Conservation (phyloP, 768 basidiomycete species). For the Auriscalpium microsporum region DNA sequence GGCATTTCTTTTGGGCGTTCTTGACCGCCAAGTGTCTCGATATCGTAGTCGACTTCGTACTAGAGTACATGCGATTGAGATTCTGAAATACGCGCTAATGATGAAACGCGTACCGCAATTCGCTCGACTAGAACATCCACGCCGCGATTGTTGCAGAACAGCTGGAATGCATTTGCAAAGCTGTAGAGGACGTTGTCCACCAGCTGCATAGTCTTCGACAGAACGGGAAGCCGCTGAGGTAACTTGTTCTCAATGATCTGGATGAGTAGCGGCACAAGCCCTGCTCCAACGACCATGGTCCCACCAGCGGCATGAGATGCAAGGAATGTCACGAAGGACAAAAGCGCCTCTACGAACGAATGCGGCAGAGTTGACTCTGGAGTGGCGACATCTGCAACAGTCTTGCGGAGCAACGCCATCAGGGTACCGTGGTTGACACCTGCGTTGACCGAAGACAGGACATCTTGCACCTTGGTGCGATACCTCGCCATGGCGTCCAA, state of each 20-base stretch:
- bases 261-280: conserved; percentile 80
- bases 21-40: conserved; percentile 37
- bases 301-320: conserved; percentile 79
- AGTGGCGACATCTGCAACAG: conserved; percentile 62
- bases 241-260: conserved; percentile 79
- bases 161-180: conserved; percentile 76
- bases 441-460: conserved; percentile 84
- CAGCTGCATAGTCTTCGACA: conserved; percentile 87
- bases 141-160: conserved; percentile 80
- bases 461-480: conserved; percentile 75
- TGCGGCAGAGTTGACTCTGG: conserved; percentile 60
- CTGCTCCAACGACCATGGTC: conserved; percentile 92
- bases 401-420: conserved; percentile 81
- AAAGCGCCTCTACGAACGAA: conserved; percentile 73
- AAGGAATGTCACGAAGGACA: conserved; percentile 82
- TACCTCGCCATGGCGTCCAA: conserved; percentile 87
- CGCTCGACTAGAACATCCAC: conserved; percentile 79
- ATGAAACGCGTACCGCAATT: conserved; percentile 60
- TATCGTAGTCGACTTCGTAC: conserved; percentile 26
- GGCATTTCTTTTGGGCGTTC: conserved; percentile 40
- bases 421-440: conserved; percentile 94
- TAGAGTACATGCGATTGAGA: conserved; percentile 8
- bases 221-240: conserved; percentile 58
- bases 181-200: conserved; percentile 90
- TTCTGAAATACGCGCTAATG: background rate